These are phyloP conservation scores for Myxozyma neotropica DNA, from an alignment of 805 yeast species.

Conservation along the genomic window DNA sequence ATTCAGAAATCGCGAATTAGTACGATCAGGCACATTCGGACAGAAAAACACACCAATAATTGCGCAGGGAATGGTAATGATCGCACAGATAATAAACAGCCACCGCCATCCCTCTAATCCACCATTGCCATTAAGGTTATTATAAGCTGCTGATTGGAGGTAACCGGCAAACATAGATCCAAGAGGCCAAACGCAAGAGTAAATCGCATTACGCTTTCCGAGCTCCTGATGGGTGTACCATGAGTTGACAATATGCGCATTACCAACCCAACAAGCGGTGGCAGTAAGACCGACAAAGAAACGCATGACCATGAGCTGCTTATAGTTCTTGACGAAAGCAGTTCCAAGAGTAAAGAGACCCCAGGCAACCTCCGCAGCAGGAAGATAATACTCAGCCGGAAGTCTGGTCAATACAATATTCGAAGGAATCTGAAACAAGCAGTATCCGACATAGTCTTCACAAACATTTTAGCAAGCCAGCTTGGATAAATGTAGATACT, in stretches of 20 bases:
- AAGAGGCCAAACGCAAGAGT: slow-evolving; percentile 62
- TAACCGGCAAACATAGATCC: slow-evolving; percentile 66
- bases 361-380: slow-evolving; percentile 48
- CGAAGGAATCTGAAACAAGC: slow-evolving; percentile 46
- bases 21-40: slow-evolving; percentile 68
- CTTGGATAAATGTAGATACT: slow-evolving; percentile 42
- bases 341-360: slow-evolving; percentile 40
- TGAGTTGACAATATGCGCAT: slow-evolving; percentile 47
- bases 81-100: slow-evolving; percentile 68
- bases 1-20: slow-evolving; percentile 55
- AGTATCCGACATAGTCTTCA: slow-evolving; percentile 38
- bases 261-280: slow-evolving; percentile 51
- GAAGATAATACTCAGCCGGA: slow-evolving; percentile 40
- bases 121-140: slow-evolving; percentile 50
- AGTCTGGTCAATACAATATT: slow-evolving; percentile 45
- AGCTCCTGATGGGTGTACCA: slow-evolving; percentile 62
- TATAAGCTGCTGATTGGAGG: slow-evolving; percentile 59
- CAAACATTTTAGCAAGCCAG: not conserved
- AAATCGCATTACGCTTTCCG: slow-evolving; percentile 60
- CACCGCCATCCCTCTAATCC: slow-evolving; percentile 73
- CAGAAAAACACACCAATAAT: slow-evolving; percentile 56
- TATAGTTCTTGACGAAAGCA: slow-evolving; percentile 41
- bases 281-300: slow-evolving; percentile 50
- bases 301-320: slow-evolving; percentile 43
- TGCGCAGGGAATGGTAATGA: slow-evolving; percentile 61